These are phyloP conservation scores for Talaromyces ruber DNA, from an alignment of 495 filamentous ascomycete species.

Conservation along the genomic window DNA sequence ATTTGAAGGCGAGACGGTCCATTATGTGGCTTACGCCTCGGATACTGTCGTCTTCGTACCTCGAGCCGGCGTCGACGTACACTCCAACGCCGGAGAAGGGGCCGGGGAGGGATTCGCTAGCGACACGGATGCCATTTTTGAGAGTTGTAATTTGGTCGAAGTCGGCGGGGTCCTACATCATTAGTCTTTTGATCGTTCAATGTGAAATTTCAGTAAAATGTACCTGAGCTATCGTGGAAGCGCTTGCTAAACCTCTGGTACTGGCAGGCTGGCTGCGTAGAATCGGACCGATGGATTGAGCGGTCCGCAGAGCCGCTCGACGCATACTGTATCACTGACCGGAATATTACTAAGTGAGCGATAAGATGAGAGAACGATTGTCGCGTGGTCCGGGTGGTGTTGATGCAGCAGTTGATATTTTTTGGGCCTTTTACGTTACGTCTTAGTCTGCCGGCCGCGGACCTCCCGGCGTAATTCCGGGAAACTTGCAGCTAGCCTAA, in stretches of 20 bases:
- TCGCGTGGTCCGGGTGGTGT: not conserved
- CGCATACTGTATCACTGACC: conserved; percentile 20
- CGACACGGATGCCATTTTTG: conserved; percentile 88
- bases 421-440: not conserved
- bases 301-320: conserved; percentile 37
- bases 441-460: not conserved
- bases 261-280: conserved; percentile 27
- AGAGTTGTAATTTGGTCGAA: conserved; percentile 84
- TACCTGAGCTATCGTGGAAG: conserved; percentile 31
- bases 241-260: conserved; percentile 35
- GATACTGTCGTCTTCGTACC: conserved; percentile 81
- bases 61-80: conserved; percentile 92
- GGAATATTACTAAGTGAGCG: not conserved
- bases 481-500: not conserved
- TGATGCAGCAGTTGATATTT: not conserved
- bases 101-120: conserved; percentile 90
- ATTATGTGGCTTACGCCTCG: conserved; percentile 93
- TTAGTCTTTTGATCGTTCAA: not conserved
- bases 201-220: not conserved
- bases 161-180: conserved; percentile 70
- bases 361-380: not conserved
- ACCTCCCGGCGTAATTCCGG: not conserved
- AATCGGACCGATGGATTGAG: conserved; percentile 34
- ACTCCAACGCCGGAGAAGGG: conserved; percentile 94
- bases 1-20: conserved; percentile 95